Conservation (phyloP, 805 yeast genomes). For the Sporopachydermia lactativora region DNA sequence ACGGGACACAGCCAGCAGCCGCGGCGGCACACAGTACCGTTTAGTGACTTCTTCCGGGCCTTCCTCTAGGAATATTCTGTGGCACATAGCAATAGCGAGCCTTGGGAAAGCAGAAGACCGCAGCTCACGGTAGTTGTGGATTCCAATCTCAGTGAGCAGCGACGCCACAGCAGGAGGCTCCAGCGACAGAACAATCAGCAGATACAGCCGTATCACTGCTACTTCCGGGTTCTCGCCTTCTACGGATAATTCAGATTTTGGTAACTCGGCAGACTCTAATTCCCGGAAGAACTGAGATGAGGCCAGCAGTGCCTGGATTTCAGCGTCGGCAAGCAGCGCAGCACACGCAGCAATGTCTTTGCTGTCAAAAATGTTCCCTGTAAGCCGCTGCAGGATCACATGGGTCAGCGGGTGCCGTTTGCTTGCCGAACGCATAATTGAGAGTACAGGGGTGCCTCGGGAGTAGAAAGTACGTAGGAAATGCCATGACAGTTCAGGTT, state of each 20-base stretch:
- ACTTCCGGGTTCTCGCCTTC: background rate
- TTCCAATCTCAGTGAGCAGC: background rate
- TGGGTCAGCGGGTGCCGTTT: background rate
- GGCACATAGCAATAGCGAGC: background rate
- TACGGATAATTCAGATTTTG: background rate
- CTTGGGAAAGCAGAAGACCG: background rate
- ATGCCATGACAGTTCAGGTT: background rate
- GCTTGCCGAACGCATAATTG: background rate
- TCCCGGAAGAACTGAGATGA: background rate
- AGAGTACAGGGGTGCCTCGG: background rate
- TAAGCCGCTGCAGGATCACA: background rate
- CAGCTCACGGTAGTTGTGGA: background rate
- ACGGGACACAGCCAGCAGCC: conserved; percentile 12
- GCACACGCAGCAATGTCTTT: background rate
- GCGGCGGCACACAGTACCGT: background rate
- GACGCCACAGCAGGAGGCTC: background rate
- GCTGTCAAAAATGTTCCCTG: background rate
- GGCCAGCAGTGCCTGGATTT: background rate
- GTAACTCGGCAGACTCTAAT: background rate
- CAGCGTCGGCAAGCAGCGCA: background rate
- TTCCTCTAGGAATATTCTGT: background rate
- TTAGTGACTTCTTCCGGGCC: background rate
- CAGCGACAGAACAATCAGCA: background rate
- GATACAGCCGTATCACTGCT: background rate
- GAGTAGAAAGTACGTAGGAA: background rate